Base-by-base conservation (phyloP, 371 early-diverging fungal genomes). In the Encephalitozoon intestinalis region DNA sequence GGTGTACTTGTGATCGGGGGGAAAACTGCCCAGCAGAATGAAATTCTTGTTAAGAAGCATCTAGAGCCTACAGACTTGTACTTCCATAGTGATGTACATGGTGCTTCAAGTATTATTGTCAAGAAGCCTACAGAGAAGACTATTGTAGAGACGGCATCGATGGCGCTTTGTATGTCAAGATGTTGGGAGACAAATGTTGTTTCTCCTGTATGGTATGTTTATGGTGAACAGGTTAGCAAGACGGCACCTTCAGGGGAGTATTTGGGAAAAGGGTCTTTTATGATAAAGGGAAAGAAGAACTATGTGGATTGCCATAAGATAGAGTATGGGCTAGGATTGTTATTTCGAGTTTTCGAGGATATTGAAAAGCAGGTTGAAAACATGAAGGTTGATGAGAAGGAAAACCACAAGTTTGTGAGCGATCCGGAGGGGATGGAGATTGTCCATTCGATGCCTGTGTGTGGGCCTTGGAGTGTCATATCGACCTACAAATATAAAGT, bases 151-250 rank as follows among this genome's bases (percentile, higher is more conserved):
- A 97, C 97, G 6, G 94, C 94, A 1, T 88, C 91, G 52, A 92
- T 96, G 93, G 91, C 95, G 51, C 89, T 99, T 0, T 79, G 93
- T 73, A 90, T 91, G 78, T 93, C 93, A 37, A 89, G 89, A 44
- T 96, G 97, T 2, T 99, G 99, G 99, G 95, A 95, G 64, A 88
- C 91, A 44, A 94, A 94, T 79, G 90, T 96, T 65, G 89, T 97
- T 9, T 91, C 92, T 0, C 89, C 89, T 28, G 95, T 97, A 0
- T 99, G 91, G 86, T 98, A 95, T 93, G 97, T 97, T 0, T 84
- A 90, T 63, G 88, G 90, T 0, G 86, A 90, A 70, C 96, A 96
- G 81, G 94, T 86, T 5, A 91, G 91, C 53, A 95, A 95, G 83
- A 89, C 92, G 2, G 93, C 96, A 11, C 94, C 95, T 0, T 90